Evolutionary conservation across 2,329 filamentous ascomycete species (phyloP).

Genomic region (Xylariaceae sp.): DNA sequence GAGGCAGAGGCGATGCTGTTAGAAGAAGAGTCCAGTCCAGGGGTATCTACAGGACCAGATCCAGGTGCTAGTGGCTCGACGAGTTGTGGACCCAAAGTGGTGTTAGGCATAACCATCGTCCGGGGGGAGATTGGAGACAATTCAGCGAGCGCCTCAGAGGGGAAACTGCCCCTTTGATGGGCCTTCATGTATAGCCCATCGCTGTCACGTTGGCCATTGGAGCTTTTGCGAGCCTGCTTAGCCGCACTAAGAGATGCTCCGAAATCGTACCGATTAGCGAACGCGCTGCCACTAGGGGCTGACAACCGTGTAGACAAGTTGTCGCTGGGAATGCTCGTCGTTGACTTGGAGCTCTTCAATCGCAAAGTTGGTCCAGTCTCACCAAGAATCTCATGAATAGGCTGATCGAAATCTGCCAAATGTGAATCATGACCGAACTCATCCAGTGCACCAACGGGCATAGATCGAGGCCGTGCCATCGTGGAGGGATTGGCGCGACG

Average conservation of each 20-base stretch:
- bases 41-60: conserved; percentile 17
- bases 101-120: conserved; percentile 1
- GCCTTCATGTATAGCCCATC: conserved; percentile 57
- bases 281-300: conserved; percentile 65
- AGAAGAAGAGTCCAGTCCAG: conserved; percentile 49
- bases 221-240: conserved; percentile 63
- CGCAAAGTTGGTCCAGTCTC: conserved; percentile 60
- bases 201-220: conserved; percentile 42
- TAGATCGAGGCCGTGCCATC: conserved; percentile 49
- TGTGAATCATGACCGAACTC: conserved; percentile 66
- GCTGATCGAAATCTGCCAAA: conserved; percentile 52
- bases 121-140: conserved; percentile 4
- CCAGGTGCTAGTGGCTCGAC: conserved; percentile 8
- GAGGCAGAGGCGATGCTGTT: conserved; percentile 72
- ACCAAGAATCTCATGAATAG: conserved; percentile 59
- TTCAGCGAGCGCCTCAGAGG: conserved; percentile 15
- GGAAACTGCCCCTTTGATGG: conserved; percentile 39
- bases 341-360: conserved; percentile 66
- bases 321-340: conserved; percentile 59
- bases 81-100: conserved; percentile 6
- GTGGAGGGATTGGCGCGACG: conserved; percentile 42
- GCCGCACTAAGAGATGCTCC: conserved; percentile 84
- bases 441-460: conserved; percentile 56
- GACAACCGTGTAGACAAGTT: conserved; percentile 50
- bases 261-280: conserved; percentile 94